Base-by-base conservation (phyloP, 805 yeast genomes). In the Peterozyma toletana region DNA sequence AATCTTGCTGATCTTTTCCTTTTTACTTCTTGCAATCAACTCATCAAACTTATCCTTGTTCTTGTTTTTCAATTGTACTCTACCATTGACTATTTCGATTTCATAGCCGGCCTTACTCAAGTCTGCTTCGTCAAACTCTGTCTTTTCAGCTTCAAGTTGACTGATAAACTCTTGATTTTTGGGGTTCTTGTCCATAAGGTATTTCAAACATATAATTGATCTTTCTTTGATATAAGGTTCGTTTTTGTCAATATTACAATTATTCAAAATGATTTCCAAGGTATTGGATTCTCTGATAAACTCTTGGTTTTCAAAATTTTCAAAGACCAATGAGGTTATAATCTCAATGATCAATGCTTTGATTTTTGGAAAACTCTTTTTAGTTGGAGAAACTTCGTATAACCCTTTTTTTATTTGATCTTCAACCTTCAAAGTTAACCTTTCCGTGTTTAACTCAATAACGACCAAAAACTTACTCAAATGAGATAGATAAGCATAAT, bases 191-290 rank as follows among this genome's bases (percentile, higher is more conserved):
- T 76, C 74, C 13, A 91, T 62, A 30, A 89, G 61, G 48, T 80
- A 81, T 53, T 82, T 77, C 29, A 93, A 58, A 55, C 96, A 87
- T 6, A 91, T 63, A 31, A 93, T 85, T 1, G 95, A 75, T 47
- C 91, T 67, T 56, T 91, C 99, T 50, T 87, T 83, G 45, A 86
- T 82, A 53, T 73, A 91, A 0, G 97, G 98, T 58, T 93, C 95
- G 57, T 86, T 79, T 38, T 80, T 82, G 59, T 91, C 98, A 41
- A 93, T 80, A 35, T 84, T 77, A 64, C 97, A 90, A 49, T 82
- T 83, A 7, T 90, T 83, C 18, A 91, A 65, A 0, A 90, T 70
- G 15, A 86, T 61, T 42, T 80, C 86, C 11, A 91, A 59, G 0
- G 88, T 95, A 38, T 83, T 86, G 1, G 68, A 51, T 29, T 73